Conservation (phyloP, 169 alveolate genomes). For the Eimeria falciformis region DNA sequence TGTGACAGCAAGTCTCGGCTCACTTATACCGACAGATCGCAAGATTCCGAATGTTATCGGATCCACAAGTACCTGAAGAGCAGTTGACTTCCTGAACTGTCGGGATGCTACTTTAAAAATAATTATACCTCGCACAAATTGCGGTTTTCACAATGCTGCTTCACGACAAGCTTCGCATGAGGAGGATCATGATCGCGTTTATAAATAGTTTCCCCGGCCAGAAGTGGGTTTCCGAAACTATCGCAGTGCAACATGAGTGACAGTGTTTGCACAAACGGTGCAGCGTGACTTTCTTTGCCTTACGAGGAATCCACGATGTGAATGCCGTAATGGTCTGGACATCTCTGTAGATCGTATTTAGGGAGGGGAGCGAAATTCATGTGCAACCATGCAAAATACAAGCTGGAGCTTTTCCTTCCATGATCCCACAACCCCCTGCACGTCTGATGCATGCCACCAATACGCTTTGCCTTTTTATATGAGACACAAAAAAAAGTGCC, state of each 20-base stretch:
- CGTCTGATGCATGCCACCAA: background rate
- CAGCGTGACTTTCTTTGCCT: background rate
- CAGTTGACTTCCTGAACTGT: background rate
- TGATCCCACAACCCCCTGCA: slow-evolving; percentile 40
- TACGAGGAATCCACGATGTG: slow-evolving; percentile 66
- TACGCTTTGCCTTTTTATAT: too few relatives aligned
- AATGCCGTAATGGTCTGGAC: slow-evolving; percentile 19
- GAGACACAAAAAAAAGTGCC: background rate
- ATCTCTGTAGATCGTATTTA: background rate
- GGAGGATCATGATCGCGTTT: slow-evolving; percentile 52
- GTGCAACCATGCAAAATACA: background rate
- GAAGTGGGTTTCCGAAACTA: slow-evolving; percentile 59
- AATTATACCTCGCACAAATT: slow-evolving; percentile 7
- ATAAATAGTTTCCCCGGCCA: slow-evolving; percentile 41
- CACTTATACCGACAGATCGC: slow-evolving; percentile 16
- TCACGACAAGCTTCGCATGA: slow-evolving; percentile 45
- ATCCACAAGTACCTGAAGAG: slow-evolving; percentile 43
- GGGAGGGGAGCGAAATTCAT: background rate
- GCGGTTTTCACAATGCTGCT: slow-evolving; percentile 61
- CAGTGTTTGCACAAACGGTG: too few relatives aligned
- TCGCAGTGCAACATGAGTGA: background rate
- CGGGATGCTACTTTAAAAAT: background rate
- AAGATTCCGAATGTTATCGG: slow-evolving; percentile 46
- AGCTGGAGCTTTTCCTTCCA: slow-evolving; percentile 62
- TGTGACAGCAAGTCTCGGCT: slow-evolving; percentile 46